These are phyloP conservation scores for Periconia digitata DNA, from an alignment of 2,329 filamentous ascomycete genomes.

Conservation along the genomic window DNA sequence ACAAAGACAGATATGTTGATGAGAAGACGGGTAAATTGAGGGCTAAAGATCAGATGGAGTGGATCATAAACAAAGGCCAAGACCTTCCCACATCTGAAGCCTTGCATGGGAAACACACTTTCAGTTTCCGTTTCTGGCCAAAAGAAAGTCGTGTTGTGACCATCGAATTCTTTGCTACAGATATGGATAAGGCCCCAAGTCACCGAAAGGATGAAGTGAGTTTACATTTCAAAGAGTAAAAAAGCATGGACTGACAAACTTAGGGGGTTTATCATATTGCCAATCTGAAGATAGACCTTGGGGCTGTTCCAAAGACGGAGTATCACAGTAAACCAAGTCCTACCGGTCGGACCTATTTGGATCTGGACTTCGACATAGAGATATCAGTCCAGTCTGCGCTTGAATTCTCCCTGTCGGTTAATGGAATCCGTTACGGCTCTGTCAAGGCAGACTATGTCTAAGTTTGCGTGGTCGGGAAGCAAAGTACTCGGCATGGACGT, in stretches of 20 bases:
- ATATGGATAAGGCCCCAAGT: conserved; percentile 5
- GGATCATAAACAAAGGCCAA: conserved; percentile 20
- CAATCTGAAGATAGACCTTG: conserved; percentile 12
- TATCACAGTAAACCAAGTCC: background rate
- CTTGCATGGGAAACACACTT: background rate
- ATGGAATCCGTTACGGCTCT: conserved; percentile 16
- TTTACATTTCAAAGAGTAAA: background rate
- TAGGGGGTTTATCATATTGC: conserved; percentile 14
- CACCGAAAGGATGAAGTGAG: conserved; percentile 3
- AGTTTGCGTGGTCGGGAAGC: no score
- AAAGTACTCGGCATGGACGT: no score
- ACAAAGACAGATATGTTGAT: conserved; percentile 11
- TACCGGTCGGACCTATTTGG: background rate
- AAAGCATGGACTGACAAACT: background rate
- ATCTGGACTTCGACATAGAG: conserved; percentile 1
- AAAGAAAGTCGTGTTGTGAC: background rate
- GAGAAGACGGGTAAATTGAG: background rate
- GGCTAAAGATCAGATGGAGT: conserved; percentile 10
- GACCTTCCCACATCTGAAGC: conserved; percentile 5
- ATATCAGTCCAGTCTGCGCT: conserved; percentile 20
- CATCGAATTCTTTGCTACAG: conserved; percentile 4
- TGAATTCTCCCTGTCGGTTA: conserved; percentile 17
- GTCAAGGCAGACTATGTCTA: conserved; percentile 19
- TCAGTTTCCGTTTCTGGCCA: background rate
- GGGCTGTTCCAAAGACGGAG: conserved; percentile 4